Evolutionary conservation across 73 alveolate genomes (phyloP).

Genomic region (Stentor roeselii): DNA sequence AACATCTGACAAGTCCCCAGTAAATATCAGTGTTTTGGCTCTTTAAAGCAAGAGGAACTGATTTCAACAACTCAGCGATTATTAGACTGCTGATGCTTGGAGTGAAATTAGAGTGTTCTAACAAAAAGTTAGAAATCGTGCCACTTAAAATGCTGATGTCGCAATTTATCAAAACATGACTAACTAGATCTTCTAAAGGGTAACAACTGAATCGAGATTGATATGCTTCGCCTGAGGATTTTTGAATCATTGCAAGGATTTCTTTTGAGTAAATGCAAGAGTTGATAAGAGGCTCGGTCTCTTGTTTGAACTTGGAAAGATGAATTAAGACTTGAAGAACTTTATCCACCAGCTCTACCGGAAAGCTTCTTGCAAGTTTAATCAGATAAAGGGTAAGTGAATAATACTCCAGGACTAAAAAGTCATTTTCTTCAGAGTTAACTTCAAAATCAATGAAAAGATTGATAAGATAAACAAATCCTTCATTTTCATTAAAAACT

Average conservation of each 20-base stretch:
- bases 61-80: neutral
- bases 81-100: neutral
- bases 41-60: neutral
- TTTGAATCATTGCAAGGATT: neutral
- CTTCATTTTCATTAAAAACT: neutral
- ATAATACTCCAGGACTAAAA: neutral
- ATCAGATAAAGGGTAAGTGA: neutral
- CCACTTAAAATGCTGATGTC: neutral
- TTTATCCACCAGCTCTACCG: neutral
- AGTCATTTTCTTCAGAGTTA: neutral
- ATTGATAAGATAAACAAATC: neutral
- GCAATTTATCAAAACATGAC: neutral
- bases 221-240: neutral
- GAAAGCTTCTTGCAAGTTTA: neutral
- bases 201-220: neutral
- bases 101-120: neutral
- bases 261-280: neutral
- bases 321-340: neutral
- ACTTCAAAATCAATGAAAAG: slow-evolving; percentile 1
- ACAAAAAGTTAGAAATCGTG: neutral
- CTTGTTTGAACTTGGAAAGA: neutral
- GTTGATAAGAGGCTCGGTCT: neutral
- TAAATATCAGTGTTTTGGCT: neutral
- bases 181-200: neutral
- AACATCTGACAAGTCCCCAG: neutral